Base-by-base conservation (phyloP, 1,284 basidiomycete species). In the Cryptococcus sp. region DNA sequence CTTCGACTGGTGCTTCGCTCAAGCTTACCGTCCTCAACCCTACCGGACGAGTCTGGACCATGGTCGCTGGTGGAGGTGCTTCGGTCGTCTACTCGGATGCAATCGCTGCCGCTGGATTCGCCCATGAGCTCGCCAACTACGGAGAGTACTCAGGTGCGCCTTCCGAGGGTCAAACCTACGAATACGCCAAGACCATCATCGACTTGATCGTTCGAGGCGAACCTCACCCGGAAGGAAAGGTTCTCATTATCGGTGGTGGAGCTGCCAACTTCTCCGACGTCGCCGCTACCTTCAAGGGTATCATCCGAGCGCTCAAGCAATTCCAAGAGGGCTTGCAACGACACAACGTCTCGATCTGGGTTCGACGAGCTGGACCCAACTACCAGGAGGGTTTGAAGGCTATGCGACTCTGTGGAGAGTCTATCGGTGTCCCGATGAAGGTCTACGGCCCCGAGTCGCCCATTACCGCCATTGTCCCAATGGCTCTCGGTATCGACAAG, bases 191-290 rank as follows among this genome's bases (percentile, higher is more conserved):
- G 81, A 98, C 95, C 28, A 93, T 98, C 71, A 77, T 98, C 64
- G 93, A 97, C 75, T 79, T 98, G 57, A 92, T 98, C 76, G 97
- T 91, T 47, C 91, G 94, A 53, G 90, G 90, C 45, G 77, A 79
- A 40, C 85, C 88, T 47, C 79, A 84, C 66, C 79, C 84, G 39
- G 79, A 92, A 45, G 94, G 94, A 78, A 98, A 98, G 79, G 83
- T 98, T 69, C 87, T 98, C 74, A 97, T 98, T 81, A 97, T 98
- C 60, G 95, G 94, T 75, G 95, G 95, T 78, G 94, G 94, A 60
- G 69, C 97, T 60, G 94, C 94, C 78, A 98, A 98, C 84, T 98
- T 98, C 78, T 97, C 93, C 72, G 97, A 98, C 73, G 93, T 98
- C 62, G 94, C 94, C 35, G 86, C 94, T 16, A 98, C 94, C 57